phyloP scores from a whole-genome alignment of 176 grass and related monocot species.

The Stipa capillata region DNA sequence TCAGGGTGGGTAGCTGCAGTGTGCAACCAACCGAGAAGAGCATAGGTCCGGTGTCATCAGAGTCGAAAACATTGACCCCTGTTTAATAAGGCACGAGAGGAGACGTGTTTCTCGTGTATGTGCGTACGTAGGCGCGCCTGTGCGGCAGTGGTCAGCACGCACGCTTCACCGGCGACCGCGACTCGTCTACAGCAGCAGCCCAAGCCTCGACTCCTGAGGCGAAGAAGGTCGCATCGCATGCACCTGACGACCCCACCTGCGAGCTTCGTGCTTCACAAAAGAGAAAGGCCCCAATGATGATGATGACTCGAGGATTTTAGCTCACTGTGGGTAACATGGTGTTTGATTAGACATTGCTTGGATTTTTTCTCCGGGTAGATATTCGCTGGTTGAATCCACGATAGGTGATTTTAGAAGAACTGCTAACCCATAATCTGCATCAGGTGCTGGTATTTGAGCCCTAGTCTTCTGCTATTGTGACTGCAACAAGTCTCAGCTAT shows the following conservation, averaged over 20 bases:
- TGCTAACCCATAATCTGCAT: no score
- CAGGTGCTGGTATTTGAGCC: no score
- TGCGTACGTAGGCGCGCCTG: background rate
- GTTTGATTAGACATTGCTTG: background rate
- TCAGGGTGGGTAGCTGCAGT: background rate
- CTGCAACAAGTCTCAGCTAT: no score
- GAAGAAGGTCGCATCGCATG: background rate
- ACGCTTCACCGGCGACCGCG: slow-evolving; percentile 27
- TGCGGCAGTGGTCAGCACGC: background rate
- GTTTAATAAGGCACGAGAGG: background rate
- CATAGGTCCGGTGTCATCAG: background rate
- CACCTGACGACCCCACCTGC: background rate
- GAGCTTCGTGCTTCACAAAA: slow-evolving; percentile 14
- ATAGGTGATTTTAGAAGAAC: no score
- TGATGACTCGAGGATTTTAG: background rate
- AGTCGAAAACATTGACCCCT: slow-evolving; percentile 31
- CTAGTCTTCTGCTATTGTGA: no score
- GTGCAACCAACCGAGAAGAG: background rate
- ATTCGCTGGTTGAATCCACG: background rate
- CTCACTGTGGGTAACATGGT: background rate
- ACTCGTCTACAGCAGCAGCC: background rate
- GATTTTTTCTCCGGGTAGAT: background rate
- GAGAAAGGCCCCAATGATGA: background rate
- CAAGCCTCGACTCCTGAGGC: background rate
- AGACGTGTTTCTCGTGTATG: background rate